A percentile compares a stretch with the other conserved stretches of the same genome.
These are phyloP conservation scores for Crithidia bombi DNA, from an alignment of 208 protist genomes.

Conservation along the genomic window DNA sequence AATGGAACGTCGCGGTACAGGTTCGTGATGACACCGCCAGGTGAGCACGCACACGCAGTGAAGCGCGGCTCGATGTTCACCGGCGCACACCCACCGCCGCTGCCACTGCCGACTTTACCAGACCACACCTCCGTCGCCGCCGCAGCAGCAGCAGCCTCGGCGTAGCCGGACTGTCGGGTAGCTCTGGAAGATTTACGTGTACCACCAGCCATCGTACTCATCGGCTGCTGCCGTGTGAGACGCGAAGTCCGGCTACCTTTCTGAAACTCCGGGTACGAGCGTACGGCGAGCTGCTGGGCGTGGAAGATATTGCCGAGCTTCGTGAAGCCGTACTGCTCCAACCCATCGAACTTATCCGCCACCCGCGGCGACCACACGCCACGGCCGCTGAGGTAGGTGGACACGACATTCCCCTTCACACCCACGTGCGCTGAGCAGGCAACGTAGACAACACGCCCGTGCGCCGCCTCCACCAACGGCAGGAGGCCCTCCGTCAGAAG, in stretches of 20 bases:
- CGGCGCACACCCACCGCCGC: neutral
- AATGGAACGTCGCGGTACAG: slow-evolving; percentile 74
- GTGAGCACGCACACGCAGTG: slow-evolving; percentile 71
- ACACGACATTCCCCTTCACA: slow-evolving; percentile 59
- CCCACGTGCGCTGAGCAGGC: slow-evolving; percentile 72
- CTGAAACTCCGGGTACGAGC: slow-evolving; percentile 49
- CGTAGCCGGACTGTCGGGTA: neutral
- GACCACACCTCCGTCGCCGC: slow-evolving; percentile 20
- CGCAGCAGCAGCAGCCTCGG: slow-evolving; percentile 8
- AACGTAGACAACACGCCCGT: slow-evolving; percentile 80
- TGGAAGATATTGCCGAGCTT: slow-evolving; percentile 88
- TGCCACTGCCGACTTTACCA: neutral
- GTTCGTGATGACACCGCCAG: slow-evolving; percentile 77
- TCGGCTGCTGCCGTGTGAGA: slow-evolving; percentile 22
- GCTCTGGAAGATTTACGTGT: neutral
- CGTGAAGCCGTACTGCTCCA: slow-evolving; percentile 88
- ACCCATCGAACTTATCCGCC: slow-evolving; percentile 66
- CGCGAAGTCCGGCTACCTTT: slow-evolving; percentile 16
- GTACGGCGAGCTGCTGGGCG: slow-evolving; percentile 76
- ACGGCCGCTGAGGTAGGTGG: slow-evolving; percentile 71
- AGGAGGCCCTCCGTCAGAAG: slow-evolving; percentile 81
- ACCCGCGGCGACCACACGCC: slow-evolving; percentile 70
- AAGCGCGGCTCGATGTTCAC: slow-evolving; percentile 46
- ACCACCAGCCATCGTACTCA: neutral
- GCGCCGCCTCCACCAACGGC: slow-evolving; percentile 62